Evolutionary conservation across 495 filamentous ascomycete genomes (phyloP), one percentile per base, ranked within the genome.

Genomic region (Aspergillus nanangensis): DNA sequence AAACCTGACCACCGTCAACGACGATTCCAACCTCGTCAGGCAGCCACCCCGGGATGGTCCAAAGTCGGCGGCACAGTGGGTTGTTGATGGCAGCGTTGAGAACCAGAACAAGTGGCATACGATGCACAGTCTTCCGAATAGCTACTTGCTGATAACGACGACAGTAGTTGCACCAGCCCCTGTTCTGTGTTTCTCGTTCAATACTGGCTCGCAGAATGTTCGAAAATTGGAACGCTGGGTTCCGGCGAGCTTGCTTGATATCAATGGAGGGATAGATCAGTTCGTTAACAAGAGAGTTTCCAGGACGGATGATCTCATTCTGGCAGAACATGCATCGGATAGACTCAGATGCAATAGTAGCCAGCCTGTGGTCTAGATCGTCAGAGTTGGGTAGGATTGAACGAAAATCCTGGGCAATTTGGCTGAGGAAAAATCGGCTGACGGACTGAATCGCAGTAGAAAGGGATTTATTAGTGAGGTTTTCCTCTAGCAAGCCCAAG

Each of bases 121-220:
- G 78, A 45, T 86, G 81, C 11, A 96, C 82, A 0, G 83, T 84
- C 52, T 91, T 94, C 43, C 86, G 75, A 38, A 84, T 90, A 8
- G 79, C 75, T 14, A 96, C 75, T 49, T 83, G 81, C 56, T 94
- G 87, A 57, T 97, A 96, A 19, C 88, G 76, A 42, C 85, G 82
- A 51, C 94, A 97, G 49, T 80, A 79, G 45, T 84, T 86, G 56
- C 93, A 98, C 88, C 89, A 98, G 3, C 92, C 93, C 47, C 89
- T 76, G 10, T 80, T 85, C 20, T 84, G 81, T 1, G 84, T 85
- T 51, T 95, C 86, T 11, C 85, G 71, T 55, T 96, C 90, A 11
- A 97, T 87, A 42, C 90, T 92, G 38, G 82, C 81, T 56, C 93
- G 90, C 29, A 96, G 66, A 19, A 92, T 79, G 52, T 89, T 82